Base-by-base conservation (phyloP, 495 filamentous ascomycete genomes). In the Apiosordaria backusii region DNA sequence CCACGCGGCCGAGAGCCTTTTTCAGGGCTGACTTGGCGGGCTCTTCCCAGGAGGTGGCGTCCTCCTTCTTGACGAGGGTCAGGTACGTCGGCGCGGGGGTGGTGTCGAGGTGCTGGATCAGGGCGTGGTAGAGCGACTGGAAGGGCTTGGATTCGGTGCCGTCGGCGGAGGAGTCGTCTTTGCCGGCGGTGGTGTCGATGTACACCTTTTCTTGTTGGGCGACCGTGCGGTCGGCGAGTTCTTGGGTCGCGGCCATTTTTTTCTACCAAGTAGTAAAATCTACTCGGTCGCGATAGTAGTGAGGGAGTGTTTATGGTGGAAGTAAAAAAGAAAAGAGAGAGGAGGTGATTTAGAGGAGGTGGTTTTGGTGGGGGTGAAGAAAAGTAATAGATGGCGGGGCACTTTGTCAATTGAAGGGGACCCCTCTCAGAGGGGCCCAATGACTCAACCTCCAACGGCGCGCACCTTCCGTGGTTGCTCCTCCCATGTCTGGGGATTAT, bases 1-100 rank as follows among this genome's bases (percentile, higher is more conserved):
- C 90, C 61, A 85, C 86, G 60, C 86, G 85, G 76, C 87, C 88
- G 76, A 84, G 83, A 24, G 88, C 88, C 80, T 96, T 95, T 83
- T 95, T 96, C 73, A 91, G 70, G 23, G 91, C 91, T 55, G 87
- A 88, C 81, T 93, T 94, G 55, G 91, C 88, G 6, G 89, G 89
- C 62, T 90, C 86, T 77, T 93, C 92, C 89, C 90, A 97, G 68
- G 89, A 85, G n/a, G 80, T 67, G 35, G 81, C 81, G 68, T 88
- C 88, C 61, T 84, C 90, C 67, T 86, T 89, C 60, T 84, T 78
- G 73, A 89, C 88, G 74, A 88, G 87, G 5, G 82, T 87, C 50
- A 89, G 78, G 75, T 93, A 95, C 71, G 85, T 70, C 27, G 79
- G 83, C 1, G 83, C 84, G 57, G 80, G 77, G 63, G 81, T 80